These are phyloP conservation scores for Musa beccarii DNA, from an alignment of 176 grass and related monocot species.

Conservation along the genomic window DNA sequence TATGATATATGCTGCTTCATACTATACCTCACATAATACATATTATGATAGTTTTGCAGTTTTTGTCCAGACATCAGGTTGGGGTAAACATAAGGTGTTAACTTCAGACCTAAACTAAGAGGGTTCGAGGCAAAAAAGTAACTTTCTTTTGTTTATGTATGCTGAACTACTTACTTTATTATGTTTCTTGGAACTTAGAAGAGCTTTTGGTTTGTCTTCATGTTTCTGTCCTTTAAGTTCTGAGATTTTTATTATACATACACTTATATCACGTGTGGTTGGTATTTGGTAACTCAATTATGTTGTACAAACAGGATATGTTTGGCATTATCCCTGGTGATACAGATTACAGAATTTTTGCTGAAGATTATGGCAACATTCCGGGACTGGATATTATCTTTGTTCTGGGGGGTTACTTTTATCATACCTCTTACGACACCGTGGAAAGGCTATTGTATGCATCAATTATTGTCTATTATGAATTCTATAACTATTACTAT, in stretches of 20 bases:
- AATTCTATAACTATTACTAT: background rate
- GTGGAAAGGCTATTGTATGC: conserved; percentile 81
- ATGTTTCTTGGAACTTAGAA: background rate
- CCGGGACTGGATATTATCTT: conserved; percentile 99
- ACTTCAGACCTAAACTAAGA: too few species aligned
- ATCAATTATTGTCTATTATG: conserved; percentile 16
- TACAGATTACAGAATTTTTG: conserved; percentile 99
- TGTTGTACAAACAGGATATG: conserved; percentile 53
- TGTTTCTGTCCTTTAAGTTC: background rate
- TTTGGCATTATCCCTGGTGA: conserved; percentile 98
- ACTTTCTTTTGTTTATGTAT: background rate
- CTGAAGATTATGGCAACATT: conserved; percentile 84
- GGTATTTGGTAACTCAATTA: background rate
- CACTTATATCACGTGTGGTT: background rate
- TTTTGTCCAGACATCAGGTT: too few species aligned
- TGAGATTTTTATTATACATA: background rate
- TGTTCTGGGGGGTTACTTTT: conserved; percentile 98
- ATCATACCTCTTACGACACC: conserved; percentile 94
- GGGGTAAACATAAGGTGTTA: too few species aligned
- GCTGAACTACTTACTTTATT: background rate
- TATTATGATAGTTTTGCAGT: too few species aligned
- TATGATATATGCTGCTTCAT: too few species aligned
- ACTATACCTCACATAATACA: too few species aligned
- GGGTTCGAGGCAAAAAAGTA: background rate
- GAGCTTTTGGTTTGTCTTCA: background rate